These are phyloP conservation scores for Catenaria anguillulae DNA, from an alignment of 371 early-diverging fungal genomes.

Conservation along the genomic window DNA sequence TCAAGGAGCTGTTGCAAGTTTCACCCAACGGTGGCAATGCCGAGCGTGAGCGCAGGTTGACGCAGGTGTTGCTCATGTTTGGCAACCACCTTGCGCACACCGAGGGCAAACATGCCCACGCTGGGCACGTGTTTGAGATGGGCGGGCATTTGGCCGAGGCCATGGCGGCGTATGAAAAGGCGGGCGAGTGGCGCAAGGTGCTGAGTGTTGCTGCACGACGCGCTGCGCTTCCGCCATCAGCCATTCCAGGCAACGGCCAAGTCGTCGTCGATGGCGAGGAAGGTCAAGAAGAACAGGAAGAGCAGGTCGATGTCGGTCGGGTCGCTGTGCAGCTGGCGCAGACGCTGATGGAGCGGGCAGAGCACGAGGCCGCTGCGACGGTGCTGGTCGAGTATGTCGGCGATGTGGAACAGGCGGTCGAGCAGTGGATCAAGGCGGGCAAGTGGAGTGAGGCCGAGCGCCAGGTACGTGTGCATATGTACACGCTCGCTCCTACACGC, in stretches of 20 bases:
- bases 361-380: constrained; percentile 19
- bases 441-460: constrained; percentile 25
- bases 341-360: too few relatives aligned
- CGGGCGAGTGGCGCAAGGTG: constrained; percentile 52
- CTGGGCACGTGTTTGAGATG: constrained; percentile 51
- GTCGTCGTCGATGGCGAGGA: too few relatives aligned
- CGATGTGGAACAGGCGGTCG: constrained; percentile 20
- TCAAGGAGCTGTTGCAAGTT: too few relatives aligned
- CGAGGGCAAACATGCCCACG: constrained; percentile 45
- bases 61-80: too few relatives aligned
- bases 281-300: too few relatives aligned
- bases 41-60: too few relatives aligned
- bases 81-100: too few relatives aligned
- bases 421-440: constrained; percentile 16
- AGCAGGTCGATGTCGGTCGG: too few relatives aligned
- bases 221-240: too few relatives aligned
- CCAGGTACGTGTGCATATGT: constrained; percentile 1
- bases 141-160: constrained; percentile 45
- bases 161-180: constrained; percentile 44
- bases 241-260: too few relatives aligned
- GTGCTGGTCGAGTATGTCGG: constrained; percentile 23
- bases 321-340: too few relatives aligned
- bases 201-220: constrained; percentile 31
- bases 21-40: too few relatives aligned
- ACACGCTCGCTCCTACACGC: not conserved